These are phyloP conservation scores for Hura crepitans DNA, from an alignment of 441 rosid species.

Conservation along the genomic window DNA sequence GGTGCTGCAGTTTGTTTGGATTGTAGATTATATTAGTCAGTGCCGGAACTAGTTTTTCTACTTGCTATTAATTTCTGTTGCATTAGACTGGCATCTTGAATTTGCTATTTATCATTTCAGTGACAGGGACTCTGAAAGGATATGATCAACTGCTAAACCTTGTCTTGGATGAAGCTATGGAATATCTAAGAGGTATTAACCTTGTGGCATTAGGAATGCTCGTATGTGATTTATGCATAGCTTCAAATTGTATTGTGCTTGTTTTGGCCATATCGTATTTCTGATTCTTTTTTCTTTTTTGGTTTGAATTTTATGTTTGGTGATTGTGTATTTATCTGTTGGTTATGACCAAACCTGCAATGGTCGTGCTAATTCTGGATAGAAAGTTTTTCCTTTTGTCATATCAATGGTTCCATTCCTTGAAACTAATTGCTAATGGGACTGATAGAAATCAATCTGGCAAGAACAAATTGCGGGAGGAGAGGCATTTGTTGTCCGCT, in stretches of 20 bases:
- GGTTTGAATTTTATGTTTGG: not conserved
- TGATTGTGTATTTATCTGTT: not conserved
- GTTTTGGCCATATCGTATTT: not conserved
- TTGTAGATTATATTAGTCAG: not conserved
- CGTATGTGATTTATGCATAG: not conserved
- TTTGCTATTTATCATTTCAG: conserved; percentile 33
- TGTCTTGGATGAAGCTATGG: conserved; percentile 85
- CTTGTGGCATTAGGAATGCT: not conserved
- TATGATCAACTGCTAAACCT: conserved; percentile 90
- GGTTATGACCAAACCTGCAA: not conserved
- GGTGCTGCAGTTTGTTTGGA: not conserved
- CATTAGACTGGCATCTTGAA: not conserved
- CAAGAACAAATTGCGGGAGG: not conserved
- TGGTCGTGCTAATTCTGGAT: not conserved
- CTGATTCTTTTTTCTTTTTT: not conserved
- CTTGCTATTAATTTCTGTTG: not conserved
- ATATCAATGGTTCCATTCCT: too few species aligned
- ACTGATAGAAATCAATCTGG: not conserved
- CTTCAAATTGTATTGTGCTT: not conserved
- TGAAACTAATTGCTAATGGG: not conserved
- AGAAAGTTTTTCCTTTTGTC: not conserved
- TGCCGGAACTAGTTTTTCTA: not conserved
- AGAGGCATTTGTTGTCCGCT: not conserved
- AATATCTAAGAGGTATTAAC: conserved; percentile 71
- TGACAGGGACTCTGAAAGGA: conserved; percentile 87